phyloP scores from a whole-genome alignment of 768 basidiomycete genomes.

The Nidularia pulvinata region DNA sequence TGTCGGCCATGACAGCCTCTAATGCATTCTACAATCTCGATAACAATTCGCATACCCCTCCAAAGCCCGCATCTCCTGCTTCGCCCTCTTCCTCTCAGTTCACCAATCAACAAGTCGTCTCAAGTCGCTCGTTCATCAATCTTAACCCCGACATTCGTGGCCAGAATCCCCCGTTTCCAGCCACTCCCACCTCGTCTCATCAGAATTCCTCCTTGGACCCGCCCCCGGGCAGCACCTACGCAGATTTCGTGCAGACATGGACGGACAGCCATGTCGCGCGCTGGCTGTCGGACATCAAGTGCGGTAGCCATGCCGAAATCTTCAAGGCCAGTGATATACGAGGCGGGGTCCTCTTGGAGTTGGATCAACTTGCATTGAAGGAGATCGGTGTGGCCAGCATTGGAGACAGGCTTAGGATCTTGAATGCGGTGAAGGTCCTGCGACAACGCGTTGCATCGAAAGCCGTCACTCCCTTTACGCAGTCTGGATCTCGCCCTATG shows the following conservation, averaged over 20 bases:
- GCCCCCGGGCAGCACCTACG: conserved; percentile 55
- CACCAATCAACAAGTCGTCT: conserved; percentile 24
- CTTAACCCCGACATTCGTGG: conserved; percentile 32
- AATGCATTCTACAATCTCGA: conserved; percentile 26
- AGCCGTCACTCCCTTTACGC: conserved; percentile 8
- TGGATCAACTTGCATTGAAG: conserved; percentile 84
- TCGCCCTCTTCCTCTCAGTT: conserved; percentile 36
- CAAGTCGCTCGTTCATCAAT: conserved; percentile 39
- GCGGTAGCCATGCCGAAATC: conserved; percentile 58
- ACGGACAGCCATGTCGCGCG: conserved; percentile 65
- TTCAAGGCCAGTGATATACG: conserved; percentile 91
- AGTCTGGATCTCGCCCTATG: conserved; percentile 1
- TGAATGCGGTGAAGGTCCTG: conserved; percentile 82
- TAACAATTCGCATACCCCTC: conserved; percentile 30
- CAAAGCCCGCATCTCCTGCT: conserved; percentile 42
- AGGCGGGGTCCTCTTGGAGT: conserved; percentile 88
- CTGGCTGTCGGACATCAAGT: conserved; percentile 83
- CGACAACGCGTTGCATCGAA: conserved; percentile 51
- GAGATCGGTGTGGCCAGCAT: conserved; percentile 92
- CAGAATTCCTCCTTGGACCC: conserved; percentile 43
- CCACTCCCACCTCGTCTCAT: conserved; percentile 31
- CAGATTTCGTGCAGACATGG: conserved; percentile 73
- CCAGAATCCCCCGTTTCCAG: conserved; percentile 38
- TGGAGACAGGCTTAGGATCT: conserved; percentile 88
- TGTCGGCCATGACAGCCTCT: conserved; percentile 31